phyloP scores from a whole-genome alignment of 495 filamentous ascomycete genomes.

The Penicillium parvum region DNA sequence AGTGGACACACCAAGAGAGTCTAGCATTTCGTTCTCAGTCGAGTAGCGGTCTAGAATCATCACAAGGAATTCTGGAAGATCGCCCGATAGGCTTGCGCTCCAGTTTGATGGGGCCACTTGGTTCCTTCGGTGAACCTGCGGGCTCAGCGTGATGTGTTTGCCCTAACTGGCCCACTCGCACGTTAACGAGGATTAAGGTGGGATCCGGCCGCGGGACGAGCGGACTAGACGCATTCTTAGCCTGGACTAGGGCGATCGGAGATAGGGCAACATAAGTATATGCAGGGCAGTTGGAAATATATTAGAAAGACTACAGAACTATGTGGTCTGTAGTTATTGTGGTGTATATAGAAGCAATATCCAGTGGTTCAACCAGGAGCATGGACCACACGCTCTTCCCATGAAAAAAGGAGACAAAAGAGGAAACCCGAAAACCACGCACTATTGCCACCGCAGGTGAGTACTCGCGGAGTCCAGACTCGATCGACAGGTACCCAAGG shows the following conservation, averaged over 20 bases:
- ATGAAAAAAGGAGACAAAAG: neutral
- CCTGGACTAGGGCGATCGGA: constrained; percentile 9
- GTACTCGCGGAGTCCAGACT: constrained; percentile 14
- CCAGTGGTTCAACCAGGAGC: neutral
- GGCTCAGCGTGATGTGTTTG: too few species aligned
- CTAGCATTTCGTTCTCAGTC: too few species aligned
- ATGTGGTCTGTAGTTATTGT: too few species aligned
- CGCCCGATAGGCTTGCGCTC: neutral
- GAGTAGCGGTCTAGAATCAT: constrained; percentile 18
- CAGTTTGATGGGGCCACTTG: too few species aligned
- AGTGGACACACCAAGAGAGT: too few species aligned
- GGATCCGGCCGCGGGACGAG: constrained; percentile 9
- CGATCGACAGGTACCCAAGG: constrained; percentile 21
- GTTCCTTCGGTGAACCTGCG: constrained; percentile 1
- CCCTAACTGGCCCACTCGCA: constrained; percentile 9
- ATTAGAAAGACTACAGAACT: too few species aligned
- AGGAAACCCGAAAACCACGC: constrained; percentile 1
- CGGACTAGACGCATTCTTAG: constrained; percentile 2
- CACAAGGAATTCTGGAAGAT: constrained; percentile 12
- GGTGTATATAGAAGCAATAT: too few species aligned
- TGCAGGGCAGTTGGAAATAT: neutral
- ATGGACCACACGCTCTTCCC: neutral
- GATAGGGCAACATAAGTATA: constrained; percentile 3
- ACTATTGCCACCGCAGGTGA: constrained; percentile 10
- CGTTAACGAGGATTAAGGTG: constrained; percentile 16